Base-by-base conservation (phyloP, 139 green algal species). In the Chlamydomonas sp. region DNA sequence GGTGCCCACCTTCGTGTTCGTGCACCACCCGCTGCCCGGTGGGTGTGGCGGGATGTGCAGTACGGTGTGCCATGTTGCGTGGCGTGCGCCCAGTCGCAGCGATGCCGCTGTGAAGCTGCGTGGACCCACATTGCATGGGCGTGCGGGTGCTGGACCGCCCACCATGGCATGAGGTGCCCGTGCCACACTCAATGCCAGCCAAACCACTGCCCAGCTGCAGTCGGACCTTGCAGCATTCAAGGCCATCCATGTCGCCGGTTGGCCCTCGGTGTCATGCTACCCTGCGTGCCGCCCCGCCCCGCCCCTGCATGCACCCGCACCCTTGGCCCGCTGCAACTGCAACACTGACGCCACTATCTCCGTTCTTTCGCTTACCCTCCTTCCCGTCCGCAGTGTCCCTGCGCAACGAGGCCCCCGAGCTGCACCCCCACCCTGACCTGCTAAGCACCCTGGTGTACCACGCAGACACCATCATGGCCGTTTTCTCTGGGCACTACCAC, bases 401-500 rank as follows among this genome's bases (percentile, higher is more conserved):
- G 71, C 82, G 82, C 8, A 57, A 63, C 60, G 82, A 86, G 72
- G 82, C 82, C 2, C 82, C 82, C 8, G 72, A 18, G 15, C 62
- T 81, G 73, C 10, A 1, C 31, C 31, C 31, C 14, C 83, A 75
- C 72, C 83, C 83, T 2, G 83, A 87, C 72, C 9, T 87, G 73
- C n/a, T 87, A 31, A 66, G 59, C 5, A 1, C 75, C 62, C 73
- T 87, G 83, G 31, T 80, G 61, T 72, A n/a, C 17, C 73, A 87
- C 63, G 3, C 7, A 5, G 57, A 58, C 62, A 78, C 18, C 62
- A 59, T 87, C 31, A 80, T 87, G 83, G 83, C 72, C 1, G 73
- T 87, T 62, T 81, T 87, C 73, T 81, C 83, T 5, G 83, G 83
- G 3, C 83, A 87, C n/a, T 87, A 87, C 83, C 83, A 87, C 83